Base-by-base conservation (phyloP, 2,329 filamentous ascomycete genomes). In the Colletotrichum sp. region DNA sequence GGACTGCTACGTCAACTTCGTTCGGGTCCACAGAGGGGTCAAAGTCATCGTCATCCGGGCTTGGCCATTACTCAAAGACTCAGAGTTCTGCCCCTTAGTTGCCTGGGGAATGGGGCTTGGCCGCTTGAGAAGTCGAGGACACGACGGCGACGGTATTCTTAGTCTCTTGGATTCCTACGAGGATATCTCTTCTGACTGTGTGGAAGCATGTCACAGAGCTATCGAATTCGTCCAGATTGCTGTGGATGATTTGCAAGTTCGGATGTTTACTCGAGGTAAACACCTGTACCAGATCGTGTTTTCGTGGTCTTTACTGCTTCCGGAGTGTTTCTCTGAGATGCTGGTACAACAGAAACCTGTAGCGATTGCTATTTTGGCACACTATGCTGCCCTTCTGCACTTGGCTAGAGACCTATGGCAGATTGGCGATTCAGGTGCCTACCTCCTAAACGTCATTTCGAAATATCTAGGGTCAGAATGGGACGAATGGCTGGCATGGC, bases 311-410 rank as follows among this genome's bases (percentile, higher is more conserved):
- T 57, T 82, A 36, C 51, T 78, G 27, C 71, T 69, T 15, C 76
- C 77, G 13, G 66, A 72, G 6, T 65, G 75, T 34, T 81, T 81
- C 69, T 75, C 77, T 13, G 68, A 75, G 4, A 64, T 82, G 71
- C 59, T 82, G 43, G 70, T 54, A 16, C 68, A 72, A 21, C 72
- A 75, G 18, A 66, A 61, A 6, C 79, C 80, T 0, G 79, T 79
- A 38, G 79, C 78, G 7, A 54, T 82, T 5, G 76, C 78, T 3
- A 61, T 82, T 6, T 70, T 82, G 21, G 79, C 77, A 5, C 79
- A 82, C 66, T 82, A 82, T 54, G 76, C 77, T 0, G 73, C 78
- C 15, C 75, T 82, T 33, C 73, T 82, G 8, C 78, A 82, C 58
- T 65, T 79, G 27, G 77, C 75, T 12, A 73, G 75, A 51, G 43